Conservation (phyloP, 2,329 filamentous ascomycete genomes). For the Raffaelea albimanens region DNA sequence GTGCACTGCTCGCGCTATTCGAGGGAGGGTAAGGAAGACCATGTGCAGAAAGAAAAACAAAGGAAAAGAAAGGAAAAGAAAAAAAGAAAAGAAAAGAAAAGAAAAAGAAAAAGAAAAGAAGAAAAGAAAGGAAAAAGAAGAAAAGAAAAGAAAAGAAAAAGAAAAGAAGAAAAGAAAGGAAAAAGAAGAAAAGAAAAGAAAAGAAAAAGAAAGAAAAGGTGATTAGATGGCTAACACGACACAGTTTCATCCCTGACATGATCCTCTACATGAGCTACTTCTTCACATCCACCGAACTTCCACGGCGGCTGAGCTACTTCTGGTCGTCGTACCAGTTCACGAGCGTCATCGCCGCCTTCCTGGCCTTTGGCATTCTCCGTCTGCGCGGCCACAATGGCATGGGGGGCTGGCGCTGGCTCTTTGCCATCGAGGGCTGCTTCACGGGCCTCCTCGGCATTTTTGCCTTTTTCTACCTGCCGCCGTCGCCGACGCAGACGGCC, state of each 20-base stretch:
- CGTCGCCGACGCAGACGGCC: slow-evolving; percentile 28
- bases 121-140: not conserved
- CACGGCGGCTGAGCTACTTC: slow-evolving; percentile 23
- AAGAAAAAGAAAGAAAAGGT: not conserved
- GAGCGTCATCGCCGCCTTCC: slow-evolving; percentile 22
- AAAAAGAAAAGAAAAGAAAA: too few relatives aligned
- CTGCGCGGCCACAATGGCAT: slow-evolving; percentile 24
- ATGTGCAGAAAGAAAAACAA: too few relatives aligned
- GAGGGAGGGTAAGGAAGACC: slow-evolving; percentile 15
- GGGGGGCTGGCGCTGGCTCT: slow-evolving; percentile 34
- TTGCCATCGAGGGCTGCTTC: slow-evolving; percentile 42
- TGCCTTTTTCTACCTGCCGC: slow-evolving; percentile 38
- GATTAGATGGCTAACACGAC: not conserved
- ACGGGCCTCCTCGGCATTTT: slow-evolving; percentile 31
- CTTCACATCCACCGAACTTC: slow-evolving; percentile 22
- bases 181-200: not conserved
- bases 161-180: not conserved
- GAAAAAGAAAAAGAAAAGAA: too few relatives aligned
- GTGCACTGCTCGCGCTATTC: slow-evolving; percentile 18
- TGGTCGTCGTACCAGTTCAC: slow-evolving; percentile 21
- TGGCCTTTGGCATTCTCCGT: slow-evolving; percentile 25
- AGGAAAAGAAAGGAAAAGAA: too few relatives aligned
- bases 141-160: not conserved
- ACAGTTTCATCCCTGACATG: slow-evolving; percentile 21
- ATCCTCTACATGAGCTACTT: slow-evolving; percentile 25